Evolutionary conservation across 2,329 filamentous ascomycete genomes (phyloP).

Genomic region (Exophiala alcalophila): DNA sequence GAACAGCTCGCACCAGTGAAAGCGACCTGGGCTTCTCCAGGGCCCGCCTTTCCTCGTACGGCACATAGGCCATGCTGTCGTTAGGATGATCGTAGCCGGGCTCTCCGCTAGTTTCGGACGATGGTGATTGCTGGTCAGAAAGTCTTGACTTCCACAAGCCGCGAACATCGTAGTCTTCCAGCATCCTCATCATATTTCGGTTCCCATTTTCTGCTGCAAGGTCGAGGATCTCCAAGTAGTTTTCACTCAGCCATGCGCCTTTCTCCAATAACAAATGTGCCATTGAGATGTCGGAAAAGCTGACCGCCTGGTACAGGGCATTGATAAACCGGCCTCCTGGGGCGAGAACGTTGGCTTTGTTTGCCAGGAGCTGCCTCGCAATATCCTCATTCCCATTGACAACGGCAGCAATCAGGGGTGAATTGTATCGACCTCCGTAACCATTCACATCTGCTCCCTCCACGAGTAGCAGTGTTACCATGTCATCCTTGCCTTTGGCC

Average conservation of each 20-base stretch:
- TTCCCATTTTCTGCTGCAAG: slow-evolving; percentile 21
- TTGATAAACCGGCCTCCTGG: slow-evolving; percentile 19
- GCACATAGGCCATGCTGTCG: background rate
- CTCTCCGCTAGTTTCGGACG: too few relatives aligned
- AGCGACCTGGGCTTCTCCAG: background rate
- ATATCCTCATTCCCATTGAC: slow-evolving; percentile 12
- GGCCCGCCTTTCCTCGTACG: background rate
- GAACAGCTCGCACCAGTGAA: slow-evolving; percentile 1
- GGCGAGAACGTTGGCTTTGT: slow-evolving; percentile 20
- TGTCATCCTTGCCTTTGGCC: slow-evolving; percentile 9
- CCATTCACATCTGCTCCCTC: slow-evolving; percentile 16
- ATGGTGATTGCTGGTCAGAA: background rate
- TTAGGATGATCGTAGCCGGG: background rate
- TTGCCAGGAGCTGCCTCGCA: slow-evolving; percentile 13
- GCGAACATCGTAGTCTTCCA: slow-evolving; percentile 22
- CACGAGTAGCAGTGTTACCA: slow-evolving; percentile 20
- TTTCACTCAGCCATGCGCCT: slow-evolving; percentile 28
- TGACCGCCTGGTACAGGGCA: slow-evolving; percentile 26
- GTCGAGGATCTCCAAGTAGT: slow-evolving; percentile 25
- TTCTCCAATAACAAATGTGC: slow-evolving; percentile 22
- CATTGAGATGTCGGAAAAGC: slow-evolving; percentile 13
- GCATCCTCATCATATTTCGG: slow-evolving; percentile 14
- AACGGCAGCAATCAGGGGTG: slow-evolving; percentile 25
- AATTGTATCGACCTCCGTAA: slow-evolving; percentile 21
- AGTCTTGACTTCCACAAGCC: slow-evolving; percentile 5